Percentiles rank a stretch among this genome's conserved stretches.
phyloP scores from a whole-genome alignment of 139 green algal species.

The Gonium pectorale region DNA sequence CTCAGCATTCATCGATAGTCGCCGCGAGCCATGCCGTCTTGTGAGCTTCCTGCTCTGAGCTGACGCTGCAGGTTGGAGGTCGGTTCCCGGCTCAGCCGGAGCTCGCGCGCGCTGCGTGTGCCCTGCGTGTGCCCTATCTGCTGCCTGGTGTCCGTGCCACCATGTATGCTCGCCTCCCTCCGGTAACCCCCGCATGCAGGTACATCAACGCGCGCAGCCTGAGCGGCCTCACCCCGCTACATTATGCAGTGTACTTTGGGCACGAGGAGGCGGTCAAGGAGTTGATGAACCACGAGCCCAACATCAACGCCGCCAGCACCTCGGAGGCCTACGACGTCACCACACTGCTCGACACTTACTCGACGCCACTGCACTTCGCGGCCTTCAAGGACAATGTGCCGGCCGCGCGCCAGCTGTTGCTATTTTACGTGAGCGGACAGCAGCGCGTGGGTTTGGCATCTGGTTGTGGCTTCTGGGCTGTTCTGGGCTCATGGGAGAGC shows the following conservation, averaged over 20 bases:
- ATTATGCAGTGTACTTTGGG: slow-evolving; percentile 20
- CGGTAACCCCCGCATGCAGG: neutral
- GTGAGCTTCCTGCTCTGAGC: neutral
- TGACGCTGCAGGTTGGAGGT: no score
- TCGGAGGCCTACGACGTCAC: slow-evolving; percentile 12
- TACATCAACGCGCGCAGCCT: slow-evolving; percentile 12
- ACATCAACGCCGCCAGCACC: slow-evolving; percentile 29
- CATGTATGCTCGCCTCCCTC: neutral
- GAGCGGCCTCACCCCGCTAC: slow-evolving; percentile 13
- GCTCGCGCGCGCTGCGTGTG: no score
- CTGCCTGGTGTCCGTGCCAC: neutral
- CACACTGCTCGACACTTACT: neutral
- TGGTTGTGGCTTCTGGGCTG: neutral
- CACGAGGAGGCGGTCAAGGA: neutral
- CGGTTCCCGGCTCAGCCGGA: no score
- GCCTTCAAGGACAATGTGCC: neutral
- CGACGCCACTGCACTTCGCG: slow-evolving; percentile 34
- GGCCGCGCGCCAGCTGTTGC: neutral
- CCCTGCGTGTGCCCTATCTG: no score
- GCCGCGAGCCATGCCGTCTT: neutral
- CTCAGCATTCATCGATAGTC: neutral
- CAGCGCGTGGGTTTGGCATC: neutral
- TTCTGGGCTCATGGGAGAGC: neutral
- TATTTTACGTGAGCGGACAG: slow-evolving; percentile 9
- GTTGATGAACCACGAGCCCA: slow-evolving; percentile 13